A percentile compares a stretch with the other conserved stretches of the same genome.
These are phyloP conservation scores for Vitis hybrid DNA, from an alignment of 177 flowering plant genomes.

Conservation along the genomic window DNA sequence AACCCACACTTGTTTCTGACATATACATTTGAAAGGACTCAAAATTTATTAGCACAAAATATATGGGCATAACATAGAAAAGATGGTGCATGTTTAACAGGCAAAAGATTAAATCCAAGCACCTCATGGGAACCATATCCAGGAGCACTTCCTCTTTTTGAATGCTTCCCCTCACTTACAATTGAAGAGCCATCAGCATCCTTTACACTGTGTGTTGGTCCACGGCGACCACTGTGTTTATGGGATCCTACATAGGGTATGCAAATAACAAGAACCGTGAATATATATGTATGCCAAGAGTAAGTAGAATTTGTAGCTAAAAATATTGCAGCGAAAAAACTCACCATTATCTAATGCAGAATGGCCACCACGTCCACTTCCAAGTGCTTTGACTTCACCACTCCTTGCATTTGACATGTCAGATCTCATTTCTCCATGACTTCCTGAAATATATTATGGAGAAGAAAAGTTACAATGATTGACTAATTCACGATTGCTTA, in stretches of 20 bases:
- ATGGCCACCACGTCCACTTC: slow-evolving; percentile 47
- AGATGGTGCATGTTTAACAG: slow-evolving; percentile 1
- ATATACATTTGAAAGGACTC: not conserved
- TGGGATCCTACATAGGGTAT: slow-evolving; percentile 42
- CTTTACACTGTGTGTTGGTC: slow-evolving; percentile 45
- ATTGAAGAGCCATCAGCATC: slow-evolving; percentile 51
- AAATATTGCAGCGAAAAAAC: slow-evolving; percentile 10
- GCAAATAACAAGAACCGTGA: not conserved
- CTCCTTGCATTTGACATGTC: slow-evolving; percentile 34
- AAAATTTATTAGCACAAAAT: slow-evolving; percentile 3
- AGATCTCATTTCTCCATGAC: slow-evolving; percentile 38
- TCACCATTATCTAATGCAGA: slow-evolving; percentile 53
- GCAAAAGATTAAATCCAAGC: not conserved
- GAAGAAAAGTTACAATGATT: slow-evolving; percentile 12
- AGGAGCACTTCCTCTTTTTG: slow-evolving; percentile 54
- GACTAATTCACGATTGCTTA: not conserved
- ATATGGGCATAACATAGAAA: not conserved
- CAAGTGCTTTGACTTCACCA: slow-evolving; percentile 42
- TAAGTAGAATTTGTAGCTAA: not conserved
- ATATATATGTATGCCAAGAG: no score
- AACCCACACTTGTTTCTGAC: slow-evolving; percentile 70
- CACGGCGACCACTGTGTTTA: slow-evolving; percentile 69
- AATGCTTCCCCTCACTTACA: slow-evolving; percentile 53
- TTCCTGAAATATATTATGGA: slow-evolving; percentile 19
- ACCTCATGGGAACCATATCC: slow-evolving; percentile 83